These are phyloP conservation scores for Stagonosporopsis vannaccii DNA, from an alignment of 2,329 filamentous ascomycete genomes.

Conservation along the genomic window DNA sequence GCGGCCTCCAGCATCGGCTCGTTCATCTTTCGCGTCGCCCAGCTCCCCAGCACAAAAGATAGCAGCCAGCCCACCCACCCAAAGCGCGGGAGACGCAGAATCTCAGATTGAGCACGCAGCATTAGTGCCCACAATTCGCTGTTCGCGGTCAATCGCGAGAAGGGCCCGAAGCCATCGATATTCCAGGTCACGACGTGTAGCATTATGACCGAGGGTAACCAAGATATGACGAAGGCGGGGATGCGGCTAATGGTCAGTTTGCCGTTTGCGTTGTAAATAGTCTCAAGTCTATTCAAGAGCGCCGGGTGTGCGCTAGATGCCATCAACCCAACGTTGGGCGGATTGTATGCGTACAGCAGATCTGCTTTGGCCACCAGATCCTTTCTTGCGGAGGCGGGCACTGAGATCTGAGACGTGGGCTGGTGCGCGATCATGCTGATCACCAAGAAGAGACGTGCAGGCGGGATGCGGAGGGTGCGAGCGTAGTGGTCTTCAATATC, in stretches of 20 bases:
- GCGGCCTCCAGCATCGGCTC: conserved; percentile 5
- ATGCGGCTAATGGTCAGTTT: conserved; percentile 3
- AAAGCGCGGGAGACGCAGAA: conserved; percentile 22
- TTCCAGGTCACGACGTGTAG: conserved; percentile 25
- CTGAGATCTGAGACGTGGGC: conserved; percentile 22
- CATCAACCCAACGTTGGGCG: conserved; percentile 9
- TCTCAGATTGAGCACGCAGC: conserved; percentile 26
- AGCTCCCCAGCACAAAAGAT: conserved; percentile 23
- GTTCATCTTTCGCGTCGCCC: conserved; percentile 20
- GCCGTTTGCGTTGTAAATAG: conserved; percentile 19
- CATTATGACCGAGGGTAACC: conserved; percentile 5
- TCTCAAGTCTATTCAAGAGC: conserved; percentile 13
- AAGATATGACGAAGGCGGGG: conserved; percentile 12
- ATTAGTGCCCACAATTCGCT: conserved; percentile 23
- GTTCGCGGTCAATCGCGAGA: conserved; percentile 17
- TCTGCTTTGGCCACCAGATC: conserved; percentile 21
- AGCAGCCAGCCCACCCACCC: conserved; percentile 31
- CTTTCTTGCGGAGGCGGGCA: conserved; percentile 16
- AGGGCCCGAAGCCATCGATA: conserved; percentile 23
- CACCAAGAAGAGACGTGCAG: conserved; percentile 14
- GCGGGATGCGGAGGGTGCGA: conserved; percentile 14
- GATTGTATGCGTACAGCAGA: conserved; percentile 14
- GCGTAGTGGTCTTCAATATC: conserved; percentile 29
- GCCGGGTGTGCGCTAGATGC: conserved; percentile 19
- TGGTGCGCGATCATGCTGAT: conserved; percentile 32